Evolutionary conservation across 768 basidiomycete genomes (phyloP), one percentile per base, ranked within the genome.

Genomic region (Lactarius sanguifluus): DNA sequence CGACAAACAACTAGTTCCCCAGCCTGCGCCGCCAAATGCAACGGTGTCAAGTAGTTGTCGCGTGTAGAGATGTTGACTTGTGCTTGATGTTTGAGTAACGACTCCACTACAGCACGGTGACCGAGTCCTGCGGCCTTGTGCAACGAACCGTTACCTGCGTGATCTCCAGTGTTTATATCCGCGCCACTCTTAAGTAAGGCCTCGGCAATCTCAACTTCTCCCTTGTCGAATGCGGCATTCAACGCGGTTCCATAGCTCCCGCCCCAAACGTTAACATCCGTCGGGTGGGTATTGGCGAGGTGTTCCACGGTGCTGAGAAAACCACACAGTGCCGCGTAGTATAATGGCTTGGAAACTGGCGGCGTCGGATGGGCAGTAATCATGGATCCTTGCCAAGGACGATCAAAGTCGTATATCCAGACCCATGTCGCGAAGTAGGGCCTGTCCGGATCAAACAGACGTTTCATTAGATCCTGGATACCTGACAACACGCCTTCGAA

Each of bases 291-390:
- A n/a, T 1, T 8, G 6, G 40, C 7, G 34, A 64, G 34, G 32
- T 41, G 47, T 9, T 54, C 57, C 15, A 32, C 36, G 36, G 52
- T 36, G 36, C 5, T 23, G 16, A 28, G 34, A 20, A 64, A 25
- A 32, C 64, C 64, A n/a, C 64, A 59, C 1, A 64, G 23, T 20
- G 50, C 36, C 2, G 64, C 64, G 32, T 64, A 64, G 25, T 64
- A 64, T 13, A 64, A 18, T 25, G 64, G 57, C 18, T 4, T 10
- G 1, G 50, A 40, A 10, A 32, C 9, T 20, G 57, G 64, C 25
- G 0, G 58, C 15, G 50, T 45, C 8, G 57, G 64, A 15, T 38
- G n/a, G n/a, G n/a, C n/a, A n/a, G 45, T 3, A n/a, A 13, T 2
- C 64, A 59, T 64, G 18, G 32, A 38, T 28, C 30, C 34, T n/a